Base-by-base conservation (phyloP, 306 rosid genomes). In the Trichosanthes cucumerina region DNA sequence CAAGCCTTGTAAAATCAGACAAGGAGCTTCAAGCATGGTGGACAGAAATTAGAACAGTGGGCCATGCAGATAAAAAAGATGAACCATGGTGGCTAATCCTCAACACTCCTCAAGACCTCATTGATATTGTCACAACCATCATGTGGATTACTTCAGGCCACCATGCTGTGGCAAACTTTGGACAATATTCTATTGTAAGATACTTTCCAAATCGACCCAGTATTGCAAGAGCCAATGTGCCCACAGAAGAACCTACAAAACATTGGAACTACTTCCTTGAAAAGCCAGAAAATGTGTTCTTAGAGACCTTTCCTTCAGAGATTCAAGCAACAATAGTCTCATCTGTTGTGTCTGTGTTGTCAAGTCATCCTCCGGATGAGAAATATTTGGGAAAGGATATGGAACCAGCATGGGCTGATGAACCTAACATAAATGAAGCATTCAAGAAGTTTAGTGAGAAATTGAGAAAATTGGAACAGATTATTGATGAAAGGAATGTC, bases 11-110 rank as follows among this genome's bases (percentile, higher is more conserved):
- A 28, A 54, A 50, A 39, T 53, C 56, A 13, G 95, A 92, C 23
- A 26, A 59, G 63, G 97, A 92, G 81, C 90, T 92, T 6, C 97
- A 92, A 62, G 86, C 91, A 80, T 92, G 97, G 95, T 90, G 97
- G 97, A 88, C 83, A 50, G 94, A 92, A 50, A 88, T 92, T 23
- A 39, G 90, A 80, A 88, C 86, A 6, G 72, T 79, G 1, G 97
- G 97, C 4, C 93, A 90, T 21, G 91, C 79, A 0, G 93, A 92
- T 81, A 92, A 92, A 73, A 83, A 92, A 26, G 93, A 92, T 5
- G 91, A 90, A 77, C 88, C 93, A 18, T 86, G 97, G 95, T 92
- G 97, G 97, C 95, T 93, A 4, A 12, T 34, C 24, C 83, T 90
- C 2, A 80, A 81, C 47, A 92, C 89, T 3, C 78, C 84, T 1